Evolutionary conservation across 139 green algal genomes (phyloP).

Genomic region (Chlamydomonas sp.): DNA sequence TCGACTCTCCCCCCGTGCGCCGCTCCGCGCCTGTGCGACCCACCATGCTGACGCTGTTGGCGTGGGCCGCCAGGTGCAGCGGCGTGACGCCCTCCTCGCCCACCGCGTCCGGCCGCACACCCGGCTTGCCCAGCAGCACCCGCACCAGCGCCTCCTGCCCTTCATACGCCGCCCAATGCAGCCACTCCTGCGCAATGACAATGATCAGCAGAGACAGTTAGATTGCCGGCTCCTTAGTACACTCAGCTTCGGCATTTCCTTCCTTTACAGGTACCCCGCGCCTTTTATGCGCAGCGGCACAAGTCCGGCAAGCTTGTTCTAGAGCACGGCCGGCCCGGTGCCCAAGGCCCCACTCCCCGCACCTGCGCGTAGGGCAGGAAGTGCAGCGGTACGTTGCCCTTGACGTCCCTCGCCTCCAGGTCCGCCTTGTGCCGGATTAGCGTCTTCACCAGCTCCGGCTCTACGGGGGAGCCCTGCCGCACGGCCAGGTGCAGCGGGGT

Average conservation of each 20-base stretch:
- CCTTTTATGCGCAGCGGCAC: too few relatives aligned
- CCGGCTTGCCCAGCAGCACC: conserved; percentile 30
- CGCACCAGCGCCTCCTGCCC: conserved; percentile 1
- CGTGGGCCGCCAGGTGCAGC: conserved; percentile 41
- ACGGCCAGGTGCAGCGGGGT: conserved; percentile 40
- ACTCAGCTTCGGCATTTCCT: too few relatives aligned
- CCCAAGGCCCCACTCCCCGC: neutral
- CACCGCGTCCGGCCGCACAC: conserved; percentile 30
- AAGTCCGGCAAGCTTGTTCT: too few relatives aligned
- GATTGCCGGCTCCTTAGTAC: too few relatives aligned
- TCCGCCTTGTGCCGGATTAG: conserved; percentile 22
- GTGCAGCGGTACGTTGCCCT: conserved; percentile 6
- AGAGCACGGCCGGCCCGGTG: too few relatives aligned
- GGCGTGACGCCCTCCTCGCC: conserved; percentile 40
- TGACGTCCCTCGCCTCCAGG: neutral
- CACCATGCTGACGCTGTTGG: conserved; percentile 36
- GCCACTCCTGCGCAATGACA: conserved; percentile 1
- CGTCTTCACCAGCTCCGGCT: conserved; percentile 42
- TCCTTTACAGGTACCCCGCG: too few relatives aligned
- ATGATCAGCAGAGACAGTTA: neutral
- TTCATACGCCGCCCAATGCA: conserved; percentile 36
- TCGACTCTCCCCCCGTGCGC: neutral
- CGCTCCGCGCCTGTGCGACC: neutral
- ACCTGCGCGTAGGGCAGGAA: conserved; percentile 28
- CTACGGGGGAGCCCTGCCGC: neutral